Base-by-base conservation (phyloP, 2,329 filamentous ascomycete species). In the Phaeomoniella chlamydospora region DNA sequence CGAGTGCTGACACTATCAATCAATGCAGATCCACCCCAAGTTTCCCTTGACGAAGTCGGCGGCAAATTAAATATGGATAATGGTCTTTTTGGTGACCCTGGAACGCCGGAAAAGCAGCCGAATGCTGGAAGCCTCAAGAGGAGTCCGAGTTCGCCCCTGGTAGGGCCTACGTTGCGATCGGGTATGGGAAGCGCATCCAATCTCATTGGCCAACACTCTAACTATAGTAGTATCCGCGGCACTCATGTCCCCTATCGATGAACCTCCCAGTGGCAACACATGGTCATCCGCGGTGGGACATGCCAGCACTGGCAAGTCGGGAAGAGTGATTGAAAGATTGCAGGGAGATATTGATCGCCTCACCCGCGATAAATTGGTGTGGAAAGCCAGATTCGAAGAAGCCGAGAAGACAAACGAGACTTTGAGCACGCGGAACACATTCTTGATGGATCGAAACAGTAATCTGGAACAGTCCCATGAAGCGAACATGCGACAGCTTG, bases 261-360 rank as follows among this genome's bases (percentile, higher is more conserved):
- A 40, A 26, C 40, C 47, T 13, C 37, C 50, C 15, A 54, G 54
- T 18, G 38, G 45, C 19, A 45, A 46, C 11, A 58, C 62, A 50
- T 67, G 64, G 64, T 67, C 61, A 9, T 59, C 63, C 2, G 64
- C 64, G 2, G 61, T 67, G 17, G 64, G 64, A 10, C 62, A 65
- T 40, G 64, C 64, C 22, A 41, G 39, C 30, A 57, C 60, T 15
- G 64, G 64, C 29, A 67, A 67, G 46, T 67, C 64, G 2, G 62
- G 64, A 17, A 58, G 64, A 22, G 64, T 67, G 14, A 67, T 67
- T 36, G 63, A 67, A 40, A 61, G 62, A 38, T 48, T 67, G 19
- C 63, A 66, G 46, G 62, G 62, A 42, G 63, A 67, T 33, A 66
- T 66, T 39, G 64, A 64, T 17, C 61, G 62, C 15, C 44, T 66